Percentiles rank a stretch among this genome's conserved stretches.
These are phyloP conservation scores for Metarhizium anisopliae DNA, from an alignment of 2,329 filamentous ascomycete genomes.

Conservation along the genomic window DNA sequence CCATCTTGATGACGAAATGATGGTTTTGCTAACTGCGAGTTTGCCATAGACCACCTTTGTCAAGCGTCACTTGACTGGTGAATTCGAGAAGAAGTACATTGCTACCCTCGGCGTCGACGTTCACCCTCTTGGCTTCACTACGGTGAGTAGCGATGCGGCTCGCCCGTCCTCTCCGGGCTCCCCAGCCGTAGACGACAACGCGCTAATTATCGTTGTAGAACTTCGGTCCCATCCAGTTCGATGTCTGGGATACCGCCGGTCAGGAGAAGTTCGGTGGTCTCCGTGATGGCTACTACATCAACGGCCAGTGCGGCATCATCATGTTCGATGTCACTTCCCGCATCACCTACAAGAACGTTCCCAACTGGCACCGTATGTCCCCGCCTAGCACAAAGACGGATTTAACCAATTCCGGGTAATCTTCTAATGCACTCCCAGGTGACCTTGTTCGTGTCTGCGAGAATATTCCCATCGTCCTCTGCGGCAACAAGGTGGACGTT, in stretches of 20 bases:
- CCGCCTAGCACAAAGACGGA: not conserved
- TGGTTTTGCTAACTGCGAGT: conserved; percentile 1
- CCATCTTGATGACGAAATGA: not conserved
- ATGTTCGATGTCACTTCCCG: conserved; percentile 99
- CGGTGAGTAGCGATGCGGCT: conserved; percentile 55
- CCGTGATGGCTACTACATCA: conserved; percentile 99
- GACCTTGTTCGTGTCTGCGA: conserved; percentile 98
- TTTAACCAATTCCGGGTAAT: not conserved
- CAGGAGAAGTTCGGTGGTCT: conserved; percentile 99
- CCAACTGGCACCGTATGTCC: conserved; percentile 98
- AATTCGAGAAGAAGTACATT: conserved; percentile 99
- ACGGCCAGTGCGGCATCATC: conserved; percentile 99
- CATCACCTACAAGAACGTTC: conserved; percentile 99
- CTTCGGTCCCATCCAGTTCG: conserved; percentile 94
- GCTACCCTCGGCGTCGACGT: conserved; percentile 99
- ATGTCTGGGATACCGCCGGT: conserved; percentile 98
- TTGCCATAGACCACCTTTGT: conserved; percentile 86
- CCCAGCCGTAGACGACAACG: not conserved
- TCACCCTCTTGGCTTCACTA: conserved; percentile 95
- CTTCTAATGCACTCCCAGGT: conserved; percentile 43
- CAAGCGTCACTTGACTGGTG: conserved; percentile 99
- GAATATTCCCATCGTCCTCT: conserved; percentile 97
- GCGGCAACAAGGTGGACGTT: conserved; percentile 99
- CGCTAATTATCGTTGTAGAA: conserved; percentile 44
- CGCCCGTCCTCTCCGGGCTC: not conserved